Conservation (phyloP, 2,329 filamentous ascomycete species). For the Emergomyces orientalis region DNA sequence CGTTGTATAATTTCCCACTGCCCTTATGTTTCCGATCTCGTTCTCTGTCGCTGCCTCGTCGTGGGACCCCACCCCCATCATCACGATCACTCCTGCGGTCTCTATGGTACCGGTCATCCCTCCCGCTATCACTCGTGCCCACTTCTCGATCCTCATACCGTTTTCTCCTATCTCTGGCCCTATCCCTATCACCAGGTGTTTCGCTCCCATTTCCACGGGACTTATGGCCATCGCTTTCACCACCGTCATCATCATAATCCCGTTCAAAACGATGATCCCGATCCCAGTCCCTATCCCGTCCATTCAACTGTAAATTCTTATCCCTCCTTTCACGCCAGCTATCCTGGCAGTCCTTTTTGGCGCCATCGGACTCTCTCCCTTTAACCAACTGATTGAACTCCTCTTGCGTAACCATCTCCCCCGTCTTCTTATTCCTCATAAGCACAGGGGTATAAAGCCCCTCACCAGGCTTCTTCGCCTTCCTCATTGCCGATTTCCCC, state of each 20-base stretch:
- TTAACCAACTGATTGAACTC: slow-evolving; percentile 47
- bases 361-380: slow-evolving; percentile 33
- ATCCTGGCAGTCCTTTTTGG: slow-evolving; percentile 34
- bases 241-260: slow-evolving; percentile 26
- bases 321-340: slow-evolving; percentile 39
- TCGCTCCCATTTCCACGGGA: slow-evolving; percentile 32
- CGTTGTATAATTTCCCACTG: slow-evolving; percentile 21
- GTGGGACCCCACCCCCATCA: slow-evolving; percentile 24
- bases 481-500: slow-evolving; percentile 55
- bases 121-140: slow-evolving; percentile 21
- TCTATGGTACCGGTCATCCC: slow-evolving; percentile 28
- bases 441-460: slow-evolving; percentile 54
- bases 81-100: slow-evolving; percentile 22
- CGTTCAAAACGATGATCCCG: slow-evolving; percentile 24
- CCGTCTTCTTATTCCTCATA: slow-evolving; percentile 53
- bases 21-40: slow-evolving; percentile 20
- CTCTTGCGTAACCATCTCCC: slow-evolving; percentile 53
- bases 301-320: slow-evolving; percentile 34
- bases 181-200: slow-evolving; percentile 21
- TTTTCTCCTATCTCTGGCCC: slow-evolving; percentile 23
- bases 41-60: slow-evolving; percentile 17
- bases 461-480: slow-evolving; percentile 40
- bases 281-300: slow-evolving; percentile 25
- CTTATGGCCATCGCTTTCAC: slow-evolving; percentile 25
- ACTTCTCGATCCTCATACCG: slow-evolving; percentile 30